Base-by-base conservation (phyloP, 371 early-diverging fungal genomes). In the Mucor mucedo region DNA sequence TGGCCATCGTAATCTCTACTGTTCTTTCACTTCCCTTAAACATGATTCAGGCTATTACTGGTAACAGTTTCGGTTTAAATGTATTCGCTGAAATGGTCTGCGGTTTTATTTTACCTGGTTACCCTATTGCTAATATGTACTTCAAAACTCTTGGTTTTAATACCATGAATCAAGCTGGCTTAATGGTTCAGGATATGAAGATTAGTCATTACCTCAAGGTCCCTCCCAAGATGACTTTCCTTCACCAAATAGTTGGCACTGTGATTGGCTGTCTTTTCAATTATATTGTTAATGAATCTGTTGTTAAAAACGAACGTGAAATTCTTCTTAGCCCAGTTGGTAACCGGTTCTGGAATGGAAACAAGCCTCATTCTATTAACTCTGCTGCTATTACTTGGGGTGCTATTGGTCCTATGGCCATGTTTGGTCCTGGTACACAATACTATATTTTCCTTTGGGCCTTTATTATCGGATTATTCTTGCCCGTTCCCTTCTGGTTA, bases 181-280 rank as follows among this genome's bases (percentile, higher is more conserved):
- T 60, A n/a, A 77, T 86, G 71, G 80, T 82, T 0, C 64, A 62
- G 13, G 89, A 89, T 71, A 81, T 88, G 38, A 90, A 90, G 58
- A 77, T 90, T 39, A 90, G 90, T 13, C 86, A 89, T 41, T 91
- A 91, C 67, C 85, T 91, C 73, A 91, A 91, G 72, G 84, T 90
- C 2, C 91, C 91, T 35, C 91, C 21, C 21, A 21, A 21, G 21
- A 21, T 21, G 21, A 21, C 21, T 21, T 21, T 21, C 21, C 21
- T 21, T 7, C 80, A 79, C 8, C 90, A 90, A 67, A 71, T 90
- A 41, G 63, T 84, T 48, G 90, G 89, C 14, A 88, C 89, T 1
- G 62, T 84, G 0, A 62, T 88, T 38, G 87, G 85, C 13, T 73
- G 73, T 29, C 44, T 83, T 21, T 82, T 82, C 68, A 85, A 85